These are phyloP conservation scores for Aspergillus quadrilineatus DNA, from an alignment of 2,329 filamentous ascomycete species.

Conservation along the genomic window DNA sequence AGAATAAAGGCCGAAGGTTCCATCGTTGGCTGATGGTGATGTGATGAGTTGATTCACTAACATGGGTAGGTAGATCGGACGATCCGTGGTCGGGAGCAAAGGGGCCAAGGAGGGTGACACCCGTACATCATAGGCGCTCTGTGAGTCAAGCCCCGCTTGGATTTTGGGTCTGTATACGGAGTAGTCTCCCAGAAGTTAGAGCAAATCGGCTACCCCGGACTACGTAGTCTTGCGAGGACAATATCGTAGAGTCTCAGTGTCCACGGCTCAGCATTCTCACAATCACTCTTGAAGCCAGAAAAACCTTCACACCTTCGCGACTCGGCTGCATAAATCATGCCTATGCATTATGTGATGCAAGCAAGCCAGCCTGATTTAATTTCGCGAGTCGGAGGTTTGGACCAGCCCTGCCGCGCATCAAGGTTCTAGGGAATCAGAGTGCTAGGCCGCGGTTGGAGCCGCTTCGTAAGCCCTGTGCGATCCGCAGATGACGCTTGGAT, in stretches of 20 bases:
- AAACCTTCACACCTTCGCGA: too few relatives aligned
- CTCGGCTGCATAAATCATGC: not conserved
- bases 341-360: not conserved
- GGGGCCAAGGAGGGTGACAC: too few relatives aligned
- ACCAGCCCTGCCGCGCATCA: not conserved
- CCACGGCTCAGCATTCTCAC: too few relatives aligned
- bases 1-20: not conserved
- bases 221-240: too few relatives aligned
- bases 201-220: too few relatives aligned
- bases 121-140: too few relatives aligned
- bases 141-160: too few relatives aligned
- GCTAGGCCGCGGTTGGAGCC: not conserved
- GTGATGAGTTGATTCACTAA: not conserved
- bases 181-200: too few relatives aligned
- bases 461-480: not conserved
- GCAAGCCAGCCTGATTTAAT: not conserved
- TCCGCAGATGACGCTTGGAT: not conserved
- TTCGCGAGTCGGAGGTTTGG: not conserved
- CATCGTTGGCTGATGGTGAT: not conserved
- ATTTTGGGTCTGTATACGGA: too few relatives aligned
- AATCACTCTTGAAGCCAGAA: too few relatives aligned
- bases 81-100: not conserved
- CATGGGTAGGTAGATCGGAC: not conserved
- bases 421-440: not conserved
- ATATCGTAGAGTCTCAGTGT: too few relatives aligned